Evolutionary conservation across 1,139 yeast species (phyloP).

Genomic region (Candida tunisiensis): DNA sequence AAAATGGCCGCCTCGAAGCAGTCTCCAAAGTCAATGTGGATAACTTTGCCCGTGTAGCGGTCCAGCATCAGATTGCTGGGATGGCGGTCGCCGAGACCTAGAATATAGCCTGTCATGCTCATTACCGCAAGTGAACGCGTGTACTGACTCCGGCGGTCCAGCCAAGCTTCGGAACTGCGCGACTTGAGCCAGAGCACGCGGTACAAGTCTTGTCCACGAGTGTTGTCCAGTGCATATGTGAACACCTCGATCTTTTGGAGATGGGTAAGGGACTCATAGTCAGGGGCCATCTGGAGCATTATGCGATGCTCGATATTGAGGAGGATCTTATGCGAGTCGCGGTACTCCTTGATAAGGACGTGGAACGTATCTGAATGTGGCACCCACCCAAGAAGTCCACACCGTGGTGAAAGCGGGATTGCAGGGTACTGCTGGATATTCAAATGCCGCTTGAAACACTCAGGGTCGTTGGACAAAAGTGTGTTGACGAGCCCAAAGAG

Average conservation of each 20-base stretch:
- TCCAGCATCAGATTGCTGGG: slow-evolving; percentile 95
- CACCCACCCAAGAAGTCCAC: slow-evolving; percentile 97
- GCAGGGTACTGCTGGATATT: slow-evolving; percentile 88
- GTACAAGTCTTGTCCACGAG: slow-evolving; percentile 91
- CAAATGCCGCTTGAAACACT: slow-evolving; percentile 89
- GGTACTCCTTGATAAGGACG: slow-evolving; percentile 75
- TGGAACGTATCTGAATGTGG: slow-evolving; percentile 96
- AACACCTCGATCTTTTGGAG: slow-evolving; percentile 92
- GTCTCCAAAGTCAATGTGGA: slow-evolving; percentile 97
- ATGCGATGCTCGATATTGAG: slow-evolving; percentile 88
- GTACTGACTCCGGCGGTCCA: slow-evolving; percentile 90
- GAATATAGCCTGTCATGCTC: slow-evolving; percentile 96
- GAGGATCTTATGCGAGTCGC: slow-evolving; percentile 83
- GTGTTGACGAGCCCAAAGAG: slow-evolving; percentile 91
- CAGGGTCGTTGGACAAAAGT: slow-evolving; percentile 74
- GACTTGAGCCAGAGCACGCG: slow-evolving; percentile 94
- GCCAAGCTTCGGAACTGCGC: slow-evolving; percentile 93
- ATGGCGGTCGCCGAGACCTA: slow-evolving; percentile 95
- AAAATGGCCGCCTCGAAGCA: slow-evolving; percentile 97
- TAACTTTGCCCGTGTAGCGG: slow-evolving; percentile 82
- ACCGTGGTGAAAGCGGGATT: slow-evolving; percentile 88
- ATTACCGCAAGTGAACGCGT: slow-evolving; percentile 92
- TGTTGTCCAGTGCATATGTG: slow-evolving; percentile 88
- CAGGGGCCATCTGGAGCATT: slow-evolving; percentile 97
- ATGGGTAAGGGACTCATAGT: slow-evolving; percentile 75